phyloP scores from a whole-genome alignment of 306 rosid species.

The Luffa aegyptiaca region DNA sequence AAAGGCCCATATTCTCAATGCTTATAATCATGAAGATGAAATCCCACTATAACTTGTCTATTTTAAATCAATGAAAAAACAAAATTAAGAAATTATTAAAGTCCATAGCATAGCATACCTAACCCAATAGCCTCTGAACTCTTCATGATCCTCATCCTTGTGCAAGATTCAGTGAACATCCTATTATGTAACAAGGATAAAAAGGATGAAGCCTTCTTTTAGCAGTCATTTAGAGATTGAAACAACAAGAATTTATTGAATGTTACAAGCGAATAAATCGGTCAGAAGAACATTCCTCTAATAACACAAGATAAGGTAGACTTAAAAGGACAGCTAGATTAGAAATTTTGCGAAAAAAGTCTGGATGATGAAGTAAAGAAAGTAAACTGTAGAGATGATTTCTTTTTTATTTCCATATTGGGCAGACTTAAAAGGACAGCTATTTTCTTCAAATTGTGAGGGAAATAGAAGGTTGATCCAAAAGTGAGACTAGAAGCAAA shows the following conservation, averaged over 20 bases:
- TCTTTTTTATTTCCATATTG: neutral
- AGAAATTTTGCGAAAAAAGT: neutral
- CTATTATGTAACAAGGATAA: constrained; percentile 27
- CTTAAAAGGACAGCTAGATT: neutral
- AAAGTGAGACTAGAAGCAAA: neutral
- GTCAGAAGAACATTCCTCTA: neutral
- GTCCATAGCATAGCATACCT: constrained; percentile 30
- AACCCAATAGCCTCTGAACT: constrained; percentile 94
- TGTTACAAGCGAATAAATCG: neutral
- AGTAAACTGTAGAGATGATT: neutral
- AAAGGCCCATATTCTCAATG: constrained; percentile 1
- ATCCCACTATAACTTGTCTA: constrained; percentile 15
- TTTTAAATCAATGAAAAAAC: neutral
- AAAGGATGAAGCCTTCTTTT: constrained; percentile 1
- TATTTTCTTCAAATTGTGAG: neutral
- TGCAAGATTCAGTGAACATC: constrained; percentile 78
- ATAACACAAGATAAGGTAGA: neutral
- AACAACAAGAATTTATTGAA: constrained; percentile 3
- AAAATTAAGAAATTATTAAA: neutral
- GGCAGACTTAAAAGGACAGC: neutral
- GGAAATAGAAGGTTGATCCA: neutral
- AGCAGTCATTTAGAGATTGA: neutral
- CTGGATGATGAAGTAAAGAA: neutral
- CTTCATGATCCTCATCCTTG: constrained; percentile 90
- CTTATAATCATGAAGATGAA: constrained; percentile 11